Percentiles rank a stretch among this genome's conserved stretches.
phyloP scores from a whole-genome alignment of 2,329 filamentous ascomycete genomes.

The Shiraia sp. region DNA sequence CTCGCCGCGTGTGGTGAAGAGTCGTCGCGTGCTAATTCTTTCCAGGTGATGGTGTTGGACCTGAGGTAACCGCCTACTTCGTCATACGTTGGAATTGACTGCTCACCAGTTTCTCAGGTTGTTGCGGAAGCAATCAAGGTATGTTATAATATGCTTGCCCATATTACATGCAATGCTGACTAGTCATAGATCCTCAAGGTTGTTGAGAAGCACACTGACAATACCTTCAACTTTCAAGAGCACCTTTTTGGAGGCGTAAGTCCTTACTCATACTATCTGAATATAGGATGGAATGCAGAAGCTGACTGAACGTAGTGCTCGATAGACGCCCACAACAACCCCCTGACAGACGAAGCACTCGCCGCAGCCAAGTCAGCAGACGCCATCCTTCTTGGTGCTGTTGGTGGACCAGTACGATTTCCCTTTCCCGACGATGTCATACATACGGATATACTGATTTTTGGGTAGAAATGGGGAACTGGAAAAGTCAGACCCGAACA shows the following conservation, averaged over 20 bases:
- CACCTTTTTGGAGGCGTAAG: constrained; percentile 90
- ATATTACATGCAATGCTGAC: constrained; percentile 47
- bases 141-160: too few species aligned
- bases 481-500: constrained; percentile 87
- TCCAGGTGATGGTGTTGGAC: constrained; percentile 47
- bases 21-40: constrained; percentile 24
- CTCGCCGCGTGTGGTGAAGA: background rate
- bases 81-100: constrained; percentile 2
- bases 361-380: constrained; percentile 81
- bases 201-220: constrained; percentile 72
- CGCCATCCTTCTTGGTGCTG: constrained; percentile 88
- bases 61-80: constrained; percentile 39
- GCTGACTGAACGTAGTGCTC: constrained; percentile 66
- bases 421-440: background rate
- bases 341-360: constrained; percentile 83
- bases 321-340: constrained; percentile 77
- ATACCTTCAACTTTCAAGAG: constrained; percentile 87
- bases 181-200: constrained; percentile 73
- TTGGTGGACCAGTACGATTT: constrained; percentile 76
- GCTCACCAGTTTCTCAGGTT: constrained; percentile 59
- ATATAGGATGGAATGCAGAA: background rate
- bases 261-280: constrained; percentile 37
- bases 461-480: constrained; percentile 86
- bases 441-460: constrained; percentile 13
- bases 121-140: constrained; percentile 84